These are phyloP conservation scores for Xylariales sp. DNA, from an alignment of 2,329 filamentous ascomycete species.

Conservation along the genomic window DNA sequence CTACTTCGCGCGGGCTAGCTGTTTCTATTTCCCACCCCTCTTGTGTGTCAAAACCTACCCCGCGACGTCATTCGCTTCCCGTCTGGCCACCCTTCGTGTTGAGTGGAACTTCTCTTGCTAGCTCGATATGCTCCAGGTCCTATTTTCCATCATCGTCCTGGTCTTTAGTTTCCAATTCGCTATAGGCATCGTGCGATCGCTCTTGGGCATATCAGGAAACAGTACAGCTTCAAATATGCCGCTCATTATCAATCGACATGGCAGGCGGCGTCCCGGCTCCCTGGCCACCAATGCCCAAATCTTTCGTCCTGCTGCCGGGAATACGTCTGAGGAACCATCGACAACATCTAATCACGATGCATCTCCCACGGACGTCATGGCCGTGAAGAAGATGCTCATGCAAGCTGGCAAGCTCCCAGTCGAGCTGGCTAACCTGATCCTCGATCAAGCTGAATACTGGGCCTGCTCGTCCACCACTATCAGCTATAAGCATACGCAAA, in stretches of 20 bases:
- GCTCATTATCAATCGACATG: slow-evolving; percentile 15
- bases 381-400: slow-evolving; percentile 43
- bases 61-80: too few relatives aligned
- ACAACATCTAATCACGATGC: slow-evolving; percentile 11
- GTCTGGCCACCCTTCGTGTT: too few relatives aligned
- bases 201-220: not conserved
- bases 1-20: too few relatives aligned
- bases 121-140: too few relatives aligned
- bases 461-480: slow-evolving; percentile 37
- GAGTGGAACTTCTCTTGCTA: too few relatives aligned
- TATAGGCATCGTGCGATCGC: not conserved
- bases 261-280: slow-evolving; percentile 8
- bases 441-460: slow-evolving; percentile 63
- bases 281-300: too few relatives aligned
- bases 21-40: too few relatives aligned
- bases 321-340: slow-evolving; percentile 8
- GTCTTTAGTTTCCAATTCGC: slow-evolving; percentile 1
- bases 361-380: slow-evolving; percentile 37
- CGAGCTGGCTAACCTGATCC: slow-evolving; percentile 51
- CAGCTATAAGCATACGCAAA: slow-evolving; percentile 16
- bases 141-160: too few relatives aligned
- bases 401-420: slow-evolving; percentile 40
- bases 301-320: not conserved
- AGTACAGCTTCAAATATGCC: slow-evolving; percentile 7
- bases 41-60: too few relatives aligned